Percentiles rank a stretch among this genome's conserved stretches.
These are phyloP conservation scores for Collybia mongolica DNA, from an alignment of 768 basidiomycete genomes.

Conservation along the genomic window DNA sequence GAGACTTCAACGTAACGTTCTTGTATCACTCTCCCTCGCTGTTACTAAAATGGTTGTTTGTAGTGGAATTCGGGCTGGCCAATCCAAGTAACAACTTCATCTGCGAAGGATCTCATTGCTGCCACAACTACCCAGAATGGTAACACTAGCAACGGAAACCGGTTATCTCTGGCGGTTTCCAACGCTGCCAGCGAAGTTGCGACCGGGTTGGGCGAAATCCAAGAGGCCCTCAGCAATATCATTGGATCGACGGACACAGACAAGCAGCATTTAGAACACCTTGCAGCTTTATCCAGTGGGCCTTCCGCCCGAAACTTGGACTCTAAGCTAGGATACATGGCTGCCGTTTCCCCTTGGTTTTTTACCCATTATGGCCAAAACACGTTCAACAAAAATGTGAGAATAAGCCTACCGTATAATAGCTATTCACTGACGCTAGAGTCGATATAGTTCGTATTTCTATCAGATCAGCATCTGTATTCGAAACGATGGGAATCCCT, in stretches of 20 bases:
- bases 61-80: slow-evolving; percentile 88
- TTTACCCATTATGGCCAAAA: slow-evolving; percentile 73
- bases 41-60: slow-evolving; percentile 8
- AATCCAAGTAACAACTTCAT: slow-evolving; percentile 47
- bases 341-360: slow-evolving; percentile 72
- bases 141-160: not conserved
- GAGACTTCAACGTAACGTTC: slow-evolving; percentile 54
- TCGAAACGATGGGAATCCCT: slow-evolving; percentile 67
- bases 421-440: not conserved
- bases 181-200: not conserved
- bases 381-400: slow-evolving; percentile 72
- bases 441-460: slow-evolving; percentile 53
- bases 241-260: slow-evolving; percentile 52
- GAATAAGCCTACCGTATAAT: slow-evolving; percentile 13
- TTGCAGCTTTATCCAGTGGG: slow-evolving; percentile 27
- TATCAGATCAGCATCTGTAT: slow-evolving; percentile 68
- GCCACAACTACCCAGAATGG: slow-evolving; percentile 6
- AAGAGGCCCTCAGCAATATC: slow-evolving; percentile 9
- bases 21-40: slow-evolving; percentile 3
- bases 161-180: not conserved
- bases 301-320: slow-evolving; percentile 24
- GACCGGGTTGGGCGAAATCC: not conserved
- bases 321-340: slow-evolving; percentile 39
- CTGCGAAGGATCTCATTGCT: slow-evolving; percentile 30
- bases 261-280: slow-evolving; percentile 45